Base-by-base conservation (phyloP, 345 rosid genomes). In the Bruguiera gymnorhiza region DNA sequence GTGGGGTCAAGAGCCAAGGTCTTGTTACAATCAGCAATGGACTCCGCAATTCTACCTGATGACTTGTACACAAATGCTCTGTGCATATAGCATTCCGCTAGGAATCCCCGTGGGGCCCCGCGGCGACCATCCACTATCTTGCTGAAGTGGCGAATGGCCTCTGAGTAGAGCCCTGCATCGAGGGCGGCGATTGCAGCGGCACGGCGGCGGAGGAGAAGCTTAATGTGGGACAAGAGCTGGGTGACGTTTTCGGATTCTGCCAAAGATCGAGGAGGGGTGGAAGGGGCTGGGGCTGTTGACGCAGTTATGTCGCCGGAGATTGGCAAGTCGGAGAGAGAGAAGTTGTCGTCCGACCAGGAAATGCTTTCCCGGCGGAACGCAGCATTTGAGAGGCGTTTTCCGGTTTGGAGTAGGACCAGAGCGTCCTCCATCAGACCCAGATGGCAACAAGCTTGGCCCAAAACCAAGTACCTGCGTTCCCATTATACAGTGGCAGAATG, bases 401-500 rank as follows among this genome's bases (percentile, higher is more conserved):
- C 97, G 59, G 93, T 92, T 74, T 92, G 99, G 60, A 95, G 93
- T 0, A 95, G 87, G 52, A 79, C 97, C 97, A 95, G 85, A 1
- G 99, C 97, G 76, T 95, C 99, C 83, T 95, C 99, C 97, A 95
- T 88, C 7, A 95, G 80, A 39, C 99, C 99, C 1, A 95, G 80
- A 65, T 95, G 92, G 78, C 90, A 84, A 67, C 99, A 95, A 7
- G 97, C 99, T 81, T 91, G 93, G n/a, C 99, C 99, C 52, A 92
- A 70, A 48, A 92, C 87, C 74, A 81, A 71, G 74, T 90, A 95
- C 85, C 99, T 95, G 81, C 2, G 10, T 43, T 43, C 19, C 6
- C 60, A 26, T 46, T 16, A 1, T 32, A 62, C 4, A 61, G 19
- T 63, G 36, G 56, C 53, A 15, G 54, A 7, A 23, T 70, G 9